A percentile compares a stretch with the other conserved stretches of the same genome.
phyloP scores from a whole-genome alignment of 768 basidiomycete genomes.

The Rubroboletus satanas region DNA sequence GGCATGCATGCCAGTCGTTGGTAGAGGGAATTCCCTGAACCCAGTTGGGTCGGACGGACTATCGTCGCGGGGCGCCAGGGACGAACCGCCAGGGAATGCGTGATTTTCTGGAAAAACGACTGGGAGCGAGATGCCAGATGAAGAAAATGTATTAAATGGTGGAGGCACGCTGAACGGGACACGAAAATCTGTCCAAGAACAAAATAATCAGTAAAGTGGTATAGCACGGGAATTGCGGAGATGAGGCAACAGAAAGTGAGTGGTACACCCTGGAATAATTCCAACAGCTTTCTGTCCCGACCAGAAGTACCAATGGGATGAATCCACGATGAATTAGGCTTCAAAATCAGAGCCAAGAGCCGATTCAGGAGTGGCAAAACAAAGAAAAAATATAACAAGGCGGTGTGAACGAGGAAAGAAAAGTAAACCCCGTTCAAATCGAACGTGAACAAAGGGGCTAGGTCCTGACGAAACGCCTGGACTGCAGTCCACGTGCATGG shows the following conservation, averaged over 20 bases:
- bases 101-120: neutral
- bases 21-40: neutral
- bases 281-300: neutral
- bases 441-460: neutral
- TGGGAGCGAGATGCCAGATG: neutral
- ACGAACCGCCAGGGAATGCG: neutral
- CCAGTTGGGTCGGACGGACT: neutral
- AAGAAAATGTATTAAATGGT: neutral
- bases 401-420: neutral
- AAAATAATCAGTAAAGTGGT: neutral
- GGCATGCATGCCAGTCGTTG: neutral
- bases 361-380: neutral
- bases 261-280: neutral
- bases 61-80: constrained; percentile 7
- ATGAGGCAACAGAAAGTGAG: neutral
- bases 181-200: constrained; percentile 6
- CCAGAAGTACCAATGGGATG: neutral
- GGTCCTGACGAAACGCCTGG: neutral
- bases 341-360: neutral
- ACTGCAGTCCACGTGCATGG: neutral
- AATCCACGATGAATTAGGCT: neutral
- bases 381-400: neutral
- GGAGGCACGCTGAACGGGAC: neutral
- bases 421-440: neutral
- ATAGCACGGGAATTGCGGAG: neutral